Base-by-base conservation (phyloP, 192 early-diverging fungal species). In the Umbelopsis isabellina region DNA sequence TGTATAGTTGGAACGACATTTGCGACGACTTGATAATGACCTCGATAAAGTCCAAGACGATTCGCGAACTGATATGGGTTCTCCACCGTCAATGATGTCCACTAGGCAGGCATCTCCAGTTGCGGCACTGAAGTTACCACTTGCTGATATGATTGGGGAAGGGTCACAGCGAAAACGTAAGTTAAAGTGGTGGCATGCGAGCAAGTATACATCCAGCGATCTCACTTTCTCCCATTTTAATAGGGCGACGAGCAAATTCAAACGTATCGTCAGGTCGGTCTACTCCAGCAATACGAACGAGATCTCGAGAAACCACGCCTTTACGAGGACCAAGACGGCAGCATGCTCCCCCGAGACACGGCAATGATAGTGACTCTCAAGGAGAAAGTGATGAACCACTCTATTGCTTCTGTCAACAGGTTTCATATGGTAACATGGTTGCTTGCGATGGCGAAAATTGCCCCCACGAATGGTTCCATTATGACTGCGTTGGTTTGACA, bases 371-470 rank as follows among this genome's bases (percentile, higher is more conserved):
- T 55, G 75, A 72, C 20, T 48, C 46, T 4, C 61, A 65, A 35
- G 75, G 72, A 30, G 48, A 72, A 35, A 49, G 25, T 18, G 84
- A 91, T 70, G 90, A 92, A 58, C 82, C 85, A 21, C 49, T 86
- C 10, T 92, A 92, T 71, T 92, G 90, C 61, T 74, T 79, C 23
- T 92, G 90, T 69, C 82, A 80, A 47, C 80, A 86, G 61, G 85
- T 91, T 1, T 86, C 85, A 4, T 92, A 79, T 77, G 90, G 90
- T 20, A 91, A 91, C 72, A 92, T 92, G 90, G 89, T 92, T 73
- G 90, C 80, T 11, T 92, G 90, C 65, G 90, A 92, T 73, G 82
- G 83, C 66, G 79, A 83, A 85, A 72, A 87, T 22, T 92, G 90
- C 67, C 79, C 82, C 1, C 82, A 85, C 67, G 91, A 92, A 82